Conservation (phyloP, 352 stramenopile genomes). For the Pythium dissimile region DNA sequence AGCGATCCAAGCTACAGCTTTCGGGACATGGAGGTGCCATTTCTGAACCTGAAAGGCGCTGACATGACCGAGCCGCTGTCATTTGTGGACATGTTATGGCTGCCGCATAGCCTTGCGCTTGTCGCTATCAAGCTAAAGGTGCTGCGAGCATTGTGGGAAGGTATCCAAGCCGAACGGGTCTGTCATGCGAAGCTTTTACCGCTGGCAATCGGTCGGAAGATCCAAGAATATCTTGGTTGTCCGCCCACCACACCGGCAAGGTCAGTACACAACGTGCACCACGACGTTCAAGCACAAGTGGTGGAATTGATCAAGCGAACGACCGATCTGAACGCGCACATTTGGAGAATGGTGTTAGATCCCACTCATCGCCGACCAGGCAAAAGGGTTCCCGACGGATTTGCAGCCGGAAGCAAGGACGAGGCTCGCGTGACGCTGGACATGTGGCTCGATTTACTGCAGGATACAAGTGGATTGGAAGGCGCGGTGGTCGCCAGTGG, state of each 20-base stretch:
- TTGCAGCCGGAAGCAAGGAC: conserved; percentile 1
- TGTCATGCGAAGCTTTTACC: background rate
- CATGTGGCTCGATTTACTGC: background rate
- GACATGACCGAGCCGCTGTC: background rate
- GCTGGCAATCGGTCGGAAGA: background rate
- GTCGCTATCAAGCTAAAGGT: conserved; percentile 1
- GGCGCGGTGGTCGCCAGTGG: no score
- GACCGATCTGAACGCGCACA: background rate
- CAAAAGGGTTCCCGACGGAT: background rate
- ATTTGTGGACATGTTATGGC: background rate
- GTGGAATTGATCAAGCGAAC: conserved; percentile 2
- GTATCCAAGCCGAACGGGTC: background rate
- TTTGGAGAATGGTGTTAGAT: background rate
- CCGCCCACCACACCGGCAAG: no score
- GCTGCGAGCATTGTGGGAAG: background rate
- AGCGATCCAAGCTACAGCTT: conserved; percentile 6
- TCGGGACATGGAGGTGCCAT: conserved; percentile 3
- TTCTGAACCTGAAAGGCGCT: background rate
- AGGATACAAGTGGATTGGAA: no score
- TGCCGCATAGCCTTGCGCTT: background rate
- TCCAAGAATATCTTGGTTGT: background rate
- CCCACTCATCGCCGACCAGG: background rate
- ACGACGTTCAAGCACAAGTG: background rate
- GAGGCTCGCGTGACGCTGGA: conserved; percentile 7
- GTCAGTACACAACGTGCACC: background rate